Evolutionary conservation across 116 monocot genomes (phyloP).

Genomic region (Zostera marina): DNA sequence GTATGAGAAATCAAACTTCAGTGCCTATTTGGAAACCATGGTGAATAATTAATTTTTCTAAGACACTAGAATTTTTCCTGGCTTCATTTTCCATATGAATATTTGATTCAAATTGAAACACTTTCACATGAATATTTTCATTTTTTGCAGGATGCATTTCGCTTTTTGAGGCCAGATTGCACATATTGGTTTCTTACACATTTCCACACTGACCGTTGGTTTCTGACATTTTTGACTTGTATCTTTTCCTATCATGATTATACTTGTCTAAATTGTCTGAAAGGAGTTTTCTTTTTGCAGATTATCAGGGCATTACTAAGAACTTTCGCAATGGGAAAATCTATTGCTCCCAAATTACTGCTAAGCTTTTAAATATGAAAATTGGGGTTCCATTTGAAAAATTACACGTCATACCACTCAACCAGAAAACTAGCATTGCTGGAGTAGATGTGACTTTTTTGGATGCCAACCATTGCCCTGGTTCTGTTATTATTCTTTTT

Average conservation of each 20-base stretch:
- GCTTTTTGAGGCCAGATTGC: conserved; percentile 71
- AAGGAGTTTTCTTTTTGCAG: conserved; percentile 19
- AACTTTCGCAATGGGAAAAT: conserved; percentile 86
- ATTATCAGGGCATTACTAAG: conserved; percentile 93
- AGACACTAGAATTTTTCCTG: no score
- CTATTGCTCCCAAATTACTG: conserved; percentile 86
- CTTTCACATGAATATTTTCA: background rate
- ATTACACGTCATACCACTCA: conserved; percentile 62
- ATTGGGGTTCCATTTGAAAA: conserved; percentile 77
- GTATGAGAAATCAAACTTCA: no score
- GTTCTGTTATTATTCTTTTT: conserved; percentile 85
- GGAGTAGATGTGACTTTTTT: conserved; percentile 67
- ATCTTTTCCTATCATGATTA: background rate
- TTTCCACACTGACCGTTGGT: conserved; percentile 93
- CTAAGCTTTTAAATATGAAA: conserved; percentile 68
- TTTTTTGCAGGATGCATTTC: conserved; percentile 77
- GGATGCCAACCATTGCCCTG: conserved; percentile 98
- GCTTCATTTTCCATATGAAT: no score
- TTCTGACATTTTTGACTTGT: background rate
- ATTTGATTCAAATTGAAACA: background rate
- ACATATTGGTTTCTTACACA: conserved; percentile 94
- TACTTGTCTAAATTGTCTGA: background rate
- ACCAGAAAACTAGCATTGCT: conserved; percentile 51
- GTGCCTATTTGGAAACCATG: no score
- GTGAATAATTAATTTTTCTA: no score